Evolutionary conservation across 768 basidiomycete species (phyloP).

Genomic region (Agaricus subrufescens): DNA sequence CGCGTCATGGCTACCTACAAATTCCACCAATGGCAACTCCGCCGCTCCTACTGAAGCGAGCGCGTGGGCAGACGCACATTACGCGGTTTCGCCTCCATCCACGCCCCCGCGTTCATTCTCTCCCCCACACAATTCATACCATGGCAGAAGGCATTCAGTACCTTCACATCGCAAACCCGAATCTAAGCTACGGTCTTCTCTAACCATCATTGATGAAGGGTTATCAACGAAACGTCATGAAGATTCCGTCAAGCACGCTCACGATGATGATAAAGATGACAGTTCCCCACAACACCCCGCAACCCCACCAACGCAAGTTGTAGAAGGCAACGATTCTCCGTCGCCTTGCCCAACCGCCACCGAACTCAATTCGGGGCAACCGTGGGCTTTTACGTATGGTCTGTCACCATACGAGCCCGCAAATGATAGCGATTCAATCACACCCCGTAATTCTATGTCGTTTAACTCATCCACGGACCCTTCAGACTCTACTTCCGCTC

Average conservation of each 20-base stretch:
- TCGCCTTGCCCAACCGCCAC: conserved; percentile 22
- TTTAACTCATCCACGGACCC: conserved; percentile 22
- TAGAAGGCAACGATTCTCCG: conserved; percentile 15
- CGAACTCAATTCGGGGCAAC: not conserved
- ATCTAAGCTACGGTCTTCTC: conserved; percentile 67
- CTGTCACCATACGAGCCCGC: conserved; percentile 27
- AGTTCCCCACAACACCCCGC: conserved; percentile 13
- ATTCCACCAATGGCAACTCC: conserved; percentile 35
- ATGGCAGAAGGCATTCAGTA: conserved; percentile 46
- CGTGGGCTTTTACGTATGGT: conserved; percentile 38
- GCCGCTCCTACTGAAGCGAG: conserved; percentile 47
- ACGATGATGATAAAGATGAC: not conserved
- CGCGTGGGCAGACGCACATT: conserved; percentile 50
- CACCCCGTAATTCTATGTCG: conserved; percentile 25
- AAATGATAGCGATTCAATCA: conserved; percentile 10
- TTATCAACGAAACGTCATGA: conserved; percentile 7
- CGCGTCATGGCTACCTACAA: conserved; percentile 24
- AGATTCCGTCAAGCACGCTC: not conserved
- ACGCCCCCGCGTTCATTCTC: conserved; percentile 46
- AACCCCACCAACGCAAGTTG: conserved; percentile 16
- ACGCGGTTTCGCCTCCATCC: conserved; percentile 36
- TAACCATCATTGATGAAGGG: conserved; percentile 67
- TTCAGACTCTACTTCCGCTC: conserved; percentile 18
- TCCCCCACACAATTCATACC: conserved; percentile 28
- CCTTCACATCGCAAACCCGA: conserved; percentile 52